phyloP scores from a whole-genome alignment of 1,284 basidiomycete species.

The Agroathelia rolfsii region DNA sequence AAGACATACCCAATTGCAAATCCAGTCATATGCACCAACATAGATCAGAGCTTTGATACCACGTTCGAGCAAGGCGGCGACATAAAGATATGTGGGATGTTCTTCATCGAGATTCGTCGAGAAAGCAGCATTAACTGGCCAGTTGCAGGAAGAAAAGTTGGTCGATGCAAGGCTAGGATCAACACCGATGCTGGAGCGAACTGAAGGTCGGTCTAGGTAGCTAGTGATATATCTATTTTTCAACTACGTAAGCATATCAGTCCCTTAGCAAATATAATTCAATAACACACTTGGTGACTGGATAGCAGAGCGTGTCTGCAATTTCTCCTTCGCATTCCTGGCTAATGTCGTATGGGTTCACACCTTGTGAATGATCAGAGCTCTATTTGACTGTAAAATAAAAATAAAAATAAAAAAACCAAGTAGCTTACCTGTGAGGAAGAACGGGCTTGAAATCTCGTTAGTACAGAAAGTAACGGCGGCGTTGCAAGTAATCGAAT shows the following conservation, averaged over 20 bases:
- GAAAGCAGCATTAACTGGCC: conserved; percentile 38
- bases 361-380: too few relatives aligned
- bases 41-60: conserved; percentile 67
- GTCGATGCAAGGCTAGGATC: conserved; percentile 34
- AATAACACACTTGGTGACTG: too few relatives aligned
- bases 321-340: conserved; percentile 63
- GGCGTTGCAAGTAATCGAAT: conserved; percentile 1
- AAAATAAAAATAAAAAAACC: not conserved
- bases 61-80: conserved; percentile 63
- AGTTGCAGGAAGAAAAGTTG: conserved; percentile 51
- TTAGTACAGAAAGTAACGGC: conserved; percentile 2
- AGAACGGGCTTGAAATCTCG: conserved; percentile 27
- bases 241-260: not conserved
- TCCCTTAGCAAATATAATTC: not conserved
- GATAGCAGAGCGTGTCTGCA: conserved; percentile 33
- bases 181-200: conserved; percentile 50
- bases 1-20: conserved; percentile 79
- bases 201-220: conserved; percentile 48
- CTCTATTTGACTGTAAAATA: too few relatives aligned
- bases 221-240: conserved; percentile 1
- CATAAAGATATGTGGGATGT: conserved; percentile 52
- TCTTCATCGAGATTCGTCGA: conserved; percentile 46
- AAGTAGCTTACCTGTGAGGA: conserved; percentile 2
- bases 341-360: too few relatives aligned
- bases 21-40: conserved; percentile 72